Conservation (phyloP, 305 asterid species). For the Solanum hybrid region DNA sequence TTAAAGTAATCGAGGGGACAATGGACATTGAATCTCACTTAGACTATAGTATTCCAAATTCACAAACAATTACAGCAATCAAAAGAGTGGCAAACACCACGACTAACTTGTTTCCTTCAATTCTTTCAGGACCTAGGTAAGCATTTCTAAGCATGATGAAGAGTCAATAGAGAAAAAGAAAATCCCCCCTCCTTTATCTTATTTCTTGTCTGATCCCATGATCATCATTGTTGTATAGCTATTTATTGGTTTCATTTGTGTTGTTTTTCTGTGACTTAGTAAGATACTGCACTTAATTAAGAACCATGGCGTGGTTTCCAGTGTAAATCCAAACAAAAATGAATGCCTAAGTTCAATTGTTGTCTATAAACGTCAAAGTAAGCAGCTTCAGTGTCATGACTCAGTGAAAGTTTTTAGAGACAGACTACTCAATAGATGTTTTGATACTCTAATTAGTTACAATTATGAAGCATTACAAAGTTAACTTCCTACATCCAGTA, state of each 20-base stretch:
- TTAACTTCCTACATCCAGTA: not conserved
- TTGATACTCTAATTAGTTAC: not conserved
- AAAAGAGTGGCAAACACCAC: not conserved
- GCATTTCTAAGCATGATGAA: not conserved
- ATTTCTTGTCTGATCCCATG: not conserved
- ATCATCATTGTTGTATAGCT: not conserved
- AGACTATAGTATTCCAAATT: not conserved
- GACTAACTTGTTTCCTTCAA: not conserved
- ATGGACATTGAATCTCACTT: not conserved
- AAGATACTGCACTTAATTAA: not conserved
- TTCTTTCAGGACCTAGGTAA: constrained; percentile 5
- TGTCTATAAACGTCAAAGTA: not conserved
- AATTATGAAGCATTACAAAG: not conserved
- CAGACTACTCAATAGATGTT: not conserved
- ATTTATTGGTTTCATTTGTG: not conserved
- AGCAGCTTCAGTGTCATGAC: not conserved
- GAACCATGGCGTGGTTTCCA: not conserved
- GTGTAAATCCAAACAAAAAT: not conserved
- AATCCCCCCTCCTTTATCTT: not conserved
- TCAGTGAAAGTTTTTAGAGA: not conserved
- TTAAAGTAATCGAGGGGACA: constrained; percentile 6
- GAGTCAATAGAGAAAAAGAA: not conserved
- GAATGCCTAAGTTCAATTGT: not conserved
- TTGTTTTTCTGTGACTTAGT: not conserved
- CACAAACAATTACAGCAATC: not conserved